Conservation (phyloP, 257 asterid species). For the Solanum piurae region DNA sequence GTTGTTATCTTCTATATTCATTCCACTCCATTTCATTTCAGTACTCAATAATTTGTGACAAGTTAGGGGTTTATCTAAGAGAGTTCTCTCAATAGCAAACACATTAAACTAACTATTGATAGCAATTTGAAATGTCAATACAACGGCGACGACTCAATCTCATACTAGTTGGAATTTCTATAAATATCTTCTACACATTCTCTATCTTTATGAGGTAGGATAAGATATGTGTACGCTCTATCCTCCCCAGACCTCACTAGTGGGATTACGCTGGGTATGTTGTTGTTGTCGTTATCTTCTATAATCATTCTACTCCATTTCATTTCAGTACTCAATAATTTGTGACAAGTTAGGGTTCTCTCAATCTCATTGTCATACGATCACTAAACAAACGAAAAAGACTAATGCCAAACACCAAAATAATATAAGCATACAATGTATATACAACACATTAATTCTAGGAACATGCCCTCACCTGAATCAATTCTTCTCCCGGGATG, state of each 20-base stretch:
- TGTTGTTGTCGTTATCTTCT: background rate
- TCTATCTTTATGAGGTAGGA: background rate
- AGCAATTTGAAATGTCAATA: background rate
- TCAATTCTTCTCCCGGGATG: slow-evolving; percentile 32
- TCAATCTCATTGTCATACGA: background rate
- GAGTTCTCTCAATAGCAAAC: background rate
- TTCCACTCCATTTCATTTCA: background rate
- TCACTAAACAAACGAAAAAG: background rate
- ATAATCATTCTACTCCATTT: background rate
- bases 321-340: background rate
- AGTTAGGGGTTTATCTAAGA: too few species aligned
- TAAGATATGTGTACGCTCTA: background rate
- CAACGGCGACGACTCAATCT: background rate
- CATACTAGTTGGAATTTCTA: background rate
- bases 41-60: background rate
- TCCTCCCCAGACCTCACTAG: background rate
- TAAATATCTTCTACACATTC: background rate
- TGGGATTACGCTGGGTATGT: background rate
- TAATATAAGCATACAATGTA: background rate
- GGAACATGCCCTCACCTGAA: slow-evolving; percentile 27
- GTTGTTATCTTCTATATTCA: background rate
- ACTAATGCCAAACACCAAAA: background rate
- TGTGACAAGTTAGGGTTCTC: background rate
- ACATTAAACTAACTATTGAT: background rate
- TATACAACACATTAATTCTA: background rate